These are phyloP conservation scores for Erodium trifolium DNA, from an alignment of 441 rosid species.

Conservation along the genomic window DNA sequence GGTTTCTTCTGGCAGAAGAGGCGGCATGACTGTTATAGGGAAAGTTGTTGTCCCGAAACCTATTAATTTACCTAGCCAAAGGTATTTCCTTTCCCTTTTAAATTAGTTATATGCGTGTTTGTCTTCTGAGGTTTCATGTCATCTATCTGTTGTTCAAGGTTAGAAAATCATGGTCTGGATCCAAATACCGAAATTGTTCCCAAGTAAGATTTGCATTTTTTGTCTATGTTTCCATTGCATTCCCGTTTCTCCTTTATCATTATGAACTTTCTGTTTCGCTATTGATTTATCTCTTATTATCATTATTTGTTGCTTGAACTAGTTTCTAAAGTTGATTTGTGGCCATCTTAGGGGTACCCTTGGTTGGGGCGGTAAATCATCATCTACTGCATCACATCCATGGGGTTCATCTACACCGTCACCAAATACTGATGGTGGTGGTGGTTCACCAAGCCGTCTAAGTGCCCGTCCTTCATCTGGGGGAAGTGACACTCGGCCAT, in stretches of 20 bases:
- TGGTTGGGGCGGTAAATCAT: slow-evolving; percentile 87
- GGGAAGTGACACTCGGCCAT: slow-evolving; percentile 88
- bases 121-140: slow-evolving; percentile 9
- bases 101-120: slow-evolving; percentile 3
- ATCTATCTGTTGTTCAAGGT: slow-evolving; percentile 46
- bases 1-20: slow-evolving; percentile 66
- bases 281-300: neutral
- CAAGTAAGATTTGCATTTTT: slow-evolving; percentile 55
- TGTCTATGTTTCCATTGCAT: neutral
- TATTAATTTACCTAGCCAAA: slow-evolving; percentile 95
- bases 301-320: slow-evolving; percentile 9
- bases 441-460: slow-evolving; percentile 69
- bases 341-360: slow-evolving; percentile 67
- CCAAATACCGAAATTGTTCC: slow-evolving; percentile 98
- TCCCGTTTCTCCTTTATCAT: slow-evolving; percentile 7
- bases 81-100: slow-evolving; percentile 37
- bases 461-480: slow-evolving; percentile 95
- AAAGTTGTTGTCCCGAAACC: slow-evolving; percentile 98
- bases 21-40: slow-evolving; percentile 87
- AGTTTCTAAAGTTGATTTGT: slow-evolving; percentile 13
- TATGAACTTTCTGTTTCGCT: slow-evolving; percentile 4
- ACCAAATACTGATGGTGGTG: slow-evolving; percentile 63
- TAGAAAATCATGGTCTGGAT: slow-evolving; percentile 93
- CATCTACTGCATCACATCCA: slow-evolving; percentile 62
- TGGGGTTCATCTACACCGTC: slow-evolving; percentile 78